phyloP scores from a whole-genome alignment of 139 green algal species.

The Chlorella vulgaris region DNA sequence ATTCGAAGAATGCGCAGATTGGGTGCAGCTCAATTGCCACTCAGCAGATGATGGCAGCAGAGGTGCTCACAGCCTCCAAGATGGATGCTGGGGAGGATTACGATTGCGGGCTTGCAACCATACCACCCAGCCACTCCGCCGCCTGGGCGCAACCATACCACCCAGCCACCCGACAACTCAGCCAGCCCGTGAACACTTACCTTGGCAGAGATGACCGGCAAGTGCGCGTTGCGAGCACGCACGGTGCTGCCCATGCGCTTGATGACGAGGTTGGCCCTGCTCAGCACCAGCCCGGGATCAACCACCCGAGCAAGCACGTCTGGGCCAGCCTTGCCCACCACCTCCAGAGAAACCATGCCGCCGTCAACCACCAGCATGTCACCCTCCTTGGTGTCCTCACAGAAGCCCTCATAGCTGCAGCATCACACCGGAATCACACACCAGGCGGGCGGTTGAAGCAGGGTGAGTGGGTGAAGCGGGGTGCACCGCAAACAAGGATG shows the following conservation, averaged over 20 bases:
- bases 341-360: slow-evolving; percentile 86
- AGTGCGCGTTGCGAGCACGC: slow-evolving; percentile 71
- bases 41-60: too few species aligned
- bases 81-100: too few species aligned
- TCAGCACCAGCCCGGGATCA: slow-evolving; percentile 84
- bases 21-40: too few species aligned
- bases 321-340: slow-evolving; percentile 71
- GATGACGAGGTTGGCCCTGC: slow-evolving; percentile 83
- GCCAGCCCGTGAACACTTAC: not conserved
- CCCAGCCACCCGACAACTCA: too few species aligned
- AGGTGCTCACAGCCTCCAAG: too few species aligned
- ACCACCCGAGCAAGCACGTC: slow-evolving; percentile 70
- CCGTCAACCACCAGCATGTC: slow-evolving; percentile 86
- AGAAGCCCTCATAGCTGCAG: slow-evolving; percentile 81
- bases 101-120: too few species aligned
- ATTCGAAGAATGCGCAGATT: too few species aligned
- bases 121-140: too few species aligned
- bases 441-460: not conserved
- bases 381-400: slow-evolving; percentile 74
- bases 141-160: too few species aligned
- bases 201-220: slow-evolving; percentile 84
- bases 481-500: too few species aligned
- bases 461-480: not conserved
- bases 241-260: slow-evolving; percentile 63
- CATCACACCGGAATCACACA: slow-evolving; percentile 39